Evolutionary conservation across 805 yeast species (phyloP), one percentile per base, ranked within the genome.

Genomic region (Maudiozyma serrabonitensis): DNA sequence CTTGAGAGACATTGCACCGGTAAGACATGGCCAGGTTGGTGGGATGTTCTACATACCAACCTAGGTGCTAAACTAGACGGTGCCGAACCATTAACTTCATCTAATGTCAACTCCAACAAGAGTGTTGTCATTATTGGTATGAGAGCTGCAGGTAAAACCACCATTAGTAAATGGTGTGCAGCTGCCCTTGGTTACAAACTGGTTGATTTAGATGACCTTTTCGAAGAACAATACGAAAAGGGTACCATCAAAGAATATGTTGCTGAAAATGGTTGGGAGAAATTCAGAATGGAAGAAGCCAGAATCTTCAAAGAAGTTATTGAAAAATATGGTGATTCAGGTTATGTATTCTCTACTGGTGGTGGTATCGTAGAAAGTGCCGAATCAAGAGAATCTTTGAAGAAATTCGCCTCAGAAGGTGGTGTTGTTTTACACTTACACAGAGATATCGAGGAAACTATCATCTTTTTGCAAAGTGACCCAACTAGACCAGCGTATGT

Each of bases 1-100:
- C 80, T 83, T 56, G 96, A 91, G 62, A 81, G 97, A 69, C 79
- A 84, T 25, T 88, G 97, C 64, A 95, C 96, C 1, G 95, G 91
- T 50, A 93, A 93, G 71, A 93, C 99, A 0, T 93, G 99, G 99
- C 99, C 99, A 19, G 98, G 97, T 38, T 93, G 99, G 99, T 93
- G 99, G 99, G 99, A 93, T 69, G 77, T 82, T 35, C 72, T 93
- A 54, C 89, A 82, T 63, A 76, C 84, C 46, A 69, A 75, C 45
- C 79, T 93, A 58, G 76, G 80, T 19, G 84, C 79, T 25, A 59
- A 67, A 11, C 67, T 93, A 37, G 84, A 81, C 59, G 99, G 99
- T 25, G 74, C 73, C 57, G 95, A 86, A 61, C 75, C 77, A 6
- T 46, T 46, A 25, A 46, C 50, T n/a, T 43, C 32, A 7, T 41